These are phyloP conservation scores for Gyromitra esculenta DNA, from an alignment of 2,329 filamentous ascomycete genomes.

Conservation along the genomic window DNA sequence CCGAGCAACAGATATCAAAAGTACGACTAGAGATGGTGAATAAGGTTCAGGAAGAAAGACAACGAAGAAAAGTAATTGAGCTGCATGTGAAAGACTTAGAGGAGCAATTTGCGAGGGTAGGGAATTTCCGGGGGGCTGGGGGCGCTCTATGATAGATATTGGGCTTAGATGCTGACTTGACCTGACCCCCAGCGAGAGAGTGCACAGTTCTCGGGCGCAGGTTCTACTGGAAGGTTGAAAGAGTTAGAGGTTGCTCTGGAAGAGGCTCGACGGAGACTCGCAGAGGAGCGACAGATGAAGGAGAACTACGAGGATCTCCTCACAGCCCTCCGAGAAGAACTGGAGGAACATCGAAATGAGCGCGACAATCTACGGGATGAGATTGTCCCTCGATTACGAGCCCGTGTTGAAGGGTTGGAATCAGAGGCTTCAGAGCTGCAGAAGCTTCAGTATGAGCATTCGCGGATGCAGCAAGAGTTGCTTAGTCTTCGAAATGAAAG, in stretches of 20 bases:
- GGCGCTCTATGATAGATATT: constrained; percentile 4
- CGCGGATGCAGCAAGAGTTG: constrained; percentile 87
- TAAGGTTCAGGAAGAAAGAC: constrained; percentile 87
- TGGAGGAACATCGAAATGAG: constrained; percentile 84
- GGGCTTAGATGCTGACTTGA: constrained; percentile 16
- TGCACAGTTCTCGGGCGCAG: constrained; percentile 59
- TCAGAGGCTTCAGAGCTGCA: constrained; percentile 76
- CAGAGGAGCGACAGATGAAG: constrained; percentile 86
- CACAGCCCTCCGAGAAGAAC: constrained; percentile 80
- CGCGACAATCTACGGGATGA: constrained; percentile 91
- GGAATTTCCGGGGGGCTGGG: constrained; percentile 55
- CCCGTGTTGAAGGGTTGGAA: constrained; percentile 81
- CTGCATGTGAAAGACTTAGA: constrained; percentile 84
- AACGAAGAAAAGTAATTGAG: constrained; percentile 78
- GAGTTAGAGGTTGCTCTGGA: constrained; percentile 84
- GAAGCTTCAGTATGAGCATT: constrained; percentile 79
- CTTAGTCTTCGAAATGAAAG: constrained; percentile 72
- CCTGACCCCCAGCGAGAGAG: constrained; percentile 35
- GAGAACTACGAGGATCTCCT: constrained; percentile 94
- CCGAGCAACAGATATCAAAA: constrained; percentile 90
- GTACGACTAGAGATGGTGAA: constrained; percentile 84
- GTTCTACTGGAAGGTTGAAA: constrained; percentile 71
- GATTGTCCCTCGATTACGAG: constrained; percentile 79
- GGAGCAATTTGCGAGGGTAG: constrained; percentile 75
- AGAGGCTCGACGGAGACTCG: constrained; percentile 80